Conservation (phyloP, 306 rosid species). For the Ziziphus jujuba region DNA sequence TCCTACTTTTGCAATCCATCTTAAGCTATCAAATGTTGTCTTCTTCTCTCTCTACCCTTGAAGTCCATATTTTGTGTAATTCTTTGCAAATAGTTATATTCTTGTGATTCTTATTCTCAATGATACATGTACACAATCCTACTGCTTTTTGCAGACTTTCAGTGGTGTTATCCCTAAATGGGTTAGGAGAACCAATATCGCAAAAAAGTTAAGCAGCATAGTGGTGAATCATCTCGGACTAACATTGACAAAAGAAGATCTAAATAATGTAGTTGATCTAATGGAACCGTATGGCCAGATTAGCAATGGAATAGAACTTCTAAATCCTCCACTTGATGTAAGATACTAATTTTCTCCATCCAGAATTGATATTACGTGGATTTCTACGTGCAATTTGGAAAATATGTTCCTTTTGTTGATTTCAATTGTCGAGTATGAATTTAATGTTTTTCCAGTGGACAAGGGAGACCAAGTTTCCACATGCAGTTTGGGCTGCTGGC, state of each 20-base stretch:
- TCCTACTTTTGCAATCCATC: too few relatives aligned
- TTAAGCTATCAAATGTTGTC: not conserved
- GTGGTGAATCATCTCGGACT: conserved; percentile 91
- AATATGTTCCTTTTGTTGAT: conserved; percentile 23
- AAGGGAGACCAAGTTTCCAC: conserved; percentile 81
- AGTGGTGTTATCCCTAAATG: conserved; percentile 56
- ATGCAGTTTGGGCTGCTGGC: conserved; percentile 99
- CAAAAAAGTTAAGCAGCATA: conserved; percentile 47
- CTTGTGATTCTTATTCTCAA: conserved; percentile 4
- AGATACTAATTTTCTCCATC: conserved; percentile 33
- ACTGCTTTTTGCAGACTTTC: conserved; percentile 66
- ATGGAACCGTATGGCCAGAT: conserved; percentile 99
- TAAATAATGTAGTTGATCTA: conserved; percentile 79
- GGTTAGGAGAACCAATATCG: conserved; percentile 61
- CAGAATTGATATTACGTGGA: too few relatives aligned
- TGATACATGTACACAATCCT: conserved; percentile 20
- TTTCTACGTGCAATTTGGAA: not conserved
- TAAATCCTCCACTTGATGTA: conserved; percentile 90
- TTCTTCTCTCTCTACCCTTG: not conserved
- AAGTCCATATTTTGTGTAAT: not conserved
- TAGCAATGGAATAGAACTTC: conserved; percentile 90
- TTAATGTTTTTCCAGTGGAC: conserved; percentile 74
- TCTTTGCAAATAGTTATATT: conserved; percentile 17
- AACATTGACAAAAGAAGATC: conserved; percentile 71
- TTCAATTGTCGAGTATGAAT: conserved; percentile 16